Conservation (phyloP, 1,139 yeast genomes). For the Pichia norvegensis region DNA sequence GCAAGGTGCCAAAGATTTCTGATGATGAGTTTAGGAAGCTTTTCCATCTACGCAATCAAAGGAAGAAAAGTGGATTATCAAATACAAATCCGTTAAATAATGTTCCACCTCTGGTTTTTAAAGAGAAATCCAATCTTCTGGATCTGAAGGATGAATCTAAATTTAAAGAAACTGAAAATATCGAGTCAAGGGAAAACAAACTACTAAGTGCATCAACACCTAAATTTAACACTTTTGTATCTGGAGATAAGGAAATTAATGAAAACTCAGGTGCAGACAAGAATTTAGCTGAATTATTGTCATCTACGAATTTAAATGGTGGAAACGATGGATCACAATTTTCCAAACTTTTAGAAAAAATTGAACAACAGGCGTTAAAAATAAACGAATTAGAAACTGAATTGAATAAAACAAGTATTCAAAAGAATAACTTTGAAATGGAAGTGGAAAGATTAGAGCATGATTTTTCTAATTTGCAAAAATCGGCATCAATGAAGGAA, state of each 20-base stretch:
- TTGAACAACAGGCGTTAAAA: constrained; percentile 2
- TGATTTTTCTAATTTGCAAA: constrained; percentile 8
- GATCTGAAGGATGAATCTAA: neutral
- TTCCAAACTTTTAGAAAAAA: neutral
- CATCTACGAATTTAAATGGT: neutral
- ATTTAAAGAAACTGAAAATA: neutral
- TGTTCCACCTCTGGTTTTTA: constrained; percentile 1
- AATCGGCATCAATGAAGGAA: neutral
- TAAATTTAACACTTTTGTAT: constrained; percentile 1
- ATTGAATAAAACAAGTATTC: constrained; percentile 3
- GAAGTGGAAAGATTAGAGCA: constrained; percentile 4
- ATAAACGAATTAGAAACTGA: neutral
- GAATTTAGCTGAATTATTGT: constrained; percentile 3
- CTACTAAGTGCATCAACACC: constrained; percentile 8
- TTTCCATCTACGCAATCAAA: neutral
- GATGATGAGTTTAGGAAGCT: constrained; percentile 7
- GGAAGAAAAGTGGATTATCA: neutral
- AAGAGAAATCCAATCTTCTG: constrained; percentile 1
- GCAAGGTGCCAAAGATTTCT: constrained; percentile 6
- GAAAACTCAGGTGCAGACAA: neutral
- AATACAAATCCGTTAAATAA: neutral
- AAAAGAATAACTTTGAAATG: constrained; percentile 2
- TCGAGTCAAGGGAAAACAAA: constrained; percentile 2
- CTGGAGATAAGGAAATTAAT: neutral
- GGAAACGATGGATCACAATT: neutral